Evolutionary conservation across 176 grass and related monocot species (phyloP), one percentile per base, ranked within the genome.

Genomic region (Carex parvula): DNA sequence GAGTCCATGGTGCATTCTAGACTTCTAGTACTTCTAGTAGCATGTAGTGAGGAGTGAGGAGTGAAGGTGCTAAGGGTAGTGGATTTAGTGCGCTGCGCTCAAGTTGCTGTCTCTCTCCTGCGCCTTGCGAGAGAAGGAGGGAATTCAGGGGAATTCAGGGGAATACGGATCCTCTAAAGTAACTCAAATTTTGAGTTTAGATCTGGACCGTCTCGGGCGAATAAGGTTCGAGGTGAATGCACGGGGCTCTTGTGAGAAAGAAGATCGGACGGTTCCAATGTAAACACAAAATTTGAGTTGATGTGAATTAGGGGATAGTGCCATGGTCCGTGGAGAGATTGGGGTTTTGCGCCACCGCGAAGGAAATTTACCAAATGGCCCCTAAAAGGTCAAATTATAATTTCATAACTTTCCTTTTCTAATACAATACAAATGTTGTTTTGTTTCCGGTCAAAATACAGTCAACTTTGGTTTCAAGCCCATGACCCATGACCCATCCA

Each of bases 1-100:
- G 75, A 60, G 42, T 86, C 88, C 88, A 89, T 89, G 21, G 37
- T 8, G 80, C 80, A 65, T 44, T 83, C 37, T 26, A 26, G 26
- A 26, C 26, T 26, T 26, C 26, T 66, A 42, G 24, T 3, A 80
- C 52, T n/a, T 26, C 26, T 26, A 26, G 78, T 12, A 61, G 8
- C 42, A 59, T 16, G 56, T 1, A 32, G 50, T 1, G 0, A 24
- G 22, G 0, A 24, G 22, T 24, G n/a, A 21, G 57, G 13, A 16
- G 29, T 13, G n/a, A 59, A 59, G 55, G 50, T 32, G 56, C 6
- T 59, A 8, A 17, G 46, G 8, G 50, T n/a, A 57, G 18, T 62
- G 33, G 32, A 42, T 56, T 56, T 16, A 56, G 75, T 79, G 75
- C 50, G 35, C 21, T 81, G 75, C 50, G 35, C 21, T 81, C 44